phyloP scores from a whole-genome alignment of 495 filamentous ascomycete species.

The Daldinia loculata region DNA sequence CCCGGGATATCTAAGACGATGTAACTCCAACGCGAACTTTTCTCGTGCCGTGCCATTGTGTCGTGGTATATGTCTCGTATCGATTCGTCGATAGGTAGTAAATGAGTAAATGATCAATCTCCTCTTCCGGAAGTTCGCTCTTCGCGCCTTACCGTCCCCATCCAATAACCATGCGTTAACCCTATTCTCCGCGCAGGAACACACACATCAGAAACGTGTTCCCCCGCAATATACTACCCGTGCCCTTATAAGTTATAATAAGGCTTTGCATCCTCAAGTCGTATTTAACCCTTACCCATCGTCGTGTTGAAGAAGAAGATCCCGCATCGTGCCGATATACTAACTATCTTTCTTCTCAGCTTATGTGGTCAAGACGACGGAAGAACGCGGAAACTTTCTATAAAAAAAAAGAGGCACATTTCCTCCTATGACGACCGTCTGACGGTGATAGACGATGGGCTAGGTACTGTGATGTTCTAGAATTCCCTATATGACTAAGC shows the following conservation, averaged over 20 bases:
- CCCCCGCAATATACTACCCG: conserved; percentile 8
- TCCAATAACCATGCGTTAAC: too few relatives aligned
- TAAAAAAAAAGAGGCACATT: background rate
- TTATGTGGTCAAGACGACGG: conserved; percentile 2
- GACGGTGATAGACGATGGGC: conserved; percentile 8
- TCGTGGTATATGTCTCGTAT: too few relatives aligned
- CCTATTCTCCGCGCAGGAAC: too few relatives aligned
- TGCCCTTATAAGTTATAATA: conserved; percentile 16
- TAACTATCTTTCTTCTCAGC: conserved; percentile 6
- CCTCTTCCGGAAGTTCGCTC: too few relatives aligned
- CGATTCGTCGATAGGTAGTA: too few relatives aligned
- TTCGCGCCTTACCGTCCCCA: too few relatives aligned
- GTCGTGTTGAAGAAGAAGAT: background rate
- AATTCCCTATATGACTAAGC: conserved; percentile 25
- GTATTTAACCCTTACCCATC: conserved; percentile 13
- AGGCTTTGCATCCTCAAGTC: background rate
- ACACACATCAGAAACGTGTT: conserved; percentile 10
- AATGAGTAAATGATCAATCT: too few relatives aligned
- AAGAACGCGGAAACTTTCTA: conserved; percentile 11
- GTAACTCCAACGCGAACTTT: conserved; percentile 29
- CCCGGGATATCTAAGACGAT: conserved; percentile 23
- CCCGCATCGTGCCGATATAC: background rate
- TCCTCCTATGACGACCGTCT: conserved; percentile 4
- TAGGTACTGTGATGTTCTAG: conserved; percentile 16
- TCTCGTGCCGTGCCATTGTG: background rate